Conservation (phyloP, 1,139 yeast species). For the Pichia sp. region DNA sequence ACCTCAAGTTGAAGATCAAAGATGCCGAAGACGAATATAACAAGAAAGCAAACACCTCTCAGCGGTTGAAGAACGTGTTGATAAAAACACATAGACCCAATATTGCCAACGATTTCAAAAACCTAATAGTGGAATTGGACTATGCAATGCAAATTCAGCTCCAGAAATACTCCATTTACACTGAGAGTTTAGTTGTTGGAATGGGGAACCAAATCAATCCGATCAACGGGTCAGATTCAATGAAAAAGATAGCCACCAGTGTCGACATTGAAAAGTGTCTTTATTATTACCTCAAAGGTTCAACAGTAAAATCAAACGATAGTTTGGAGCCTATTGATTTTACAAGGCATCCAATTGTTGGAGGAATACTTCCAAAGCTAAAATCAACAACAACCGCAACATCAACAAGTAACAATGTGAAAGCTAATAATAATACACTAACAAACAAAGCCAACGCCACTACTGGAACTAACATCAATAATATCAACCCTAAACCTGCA, state of each 20-base stretch:
- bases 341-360: conserved; percentile 68
- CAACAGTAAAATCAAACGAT: conserved; percentile 25
- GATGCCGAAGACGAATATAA: conserved; percentile 82
- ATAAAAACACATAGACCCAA: conserved; percentile 73
- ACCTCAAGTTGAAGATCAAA: conserved; percentile 73
- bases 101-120: conserved; percentile 66
- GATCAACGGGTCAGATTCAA: conserved; percentile 54
- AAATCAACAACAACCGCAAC: conserved; percentile 3
- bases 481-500: background rate
- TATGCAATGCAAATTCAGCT: conserved; percentile 83
- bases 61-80: conserved; percentile 69
- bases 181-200: conserved; percentile 77
- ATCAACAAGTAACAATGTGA: background rate
- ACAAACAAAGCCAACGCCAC: background rate
- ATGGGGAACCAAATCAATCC: conserved; percentile 83
- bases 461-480: background rate
- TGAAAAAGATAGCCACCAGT: conserved; percentile 70
- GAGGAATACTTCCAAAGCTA: conserved; percentile 24
- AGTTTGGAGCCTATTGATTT: conserved; percentile 64
- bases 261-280: conserved; percentile 82
- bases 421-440: background rate
- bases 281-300: conserved; percentile 53
- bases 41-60: conserved; percentile 67
- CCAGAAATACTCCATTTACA: conserved; percentile 83
- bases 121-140: conserved; percentile 79